Percentiles rank a stretch among this genome's conserved stretches.
Conservation (phyloP, 2,329 filamentous ascomycete species). For the Colletotrichum tabaci region DNA sequence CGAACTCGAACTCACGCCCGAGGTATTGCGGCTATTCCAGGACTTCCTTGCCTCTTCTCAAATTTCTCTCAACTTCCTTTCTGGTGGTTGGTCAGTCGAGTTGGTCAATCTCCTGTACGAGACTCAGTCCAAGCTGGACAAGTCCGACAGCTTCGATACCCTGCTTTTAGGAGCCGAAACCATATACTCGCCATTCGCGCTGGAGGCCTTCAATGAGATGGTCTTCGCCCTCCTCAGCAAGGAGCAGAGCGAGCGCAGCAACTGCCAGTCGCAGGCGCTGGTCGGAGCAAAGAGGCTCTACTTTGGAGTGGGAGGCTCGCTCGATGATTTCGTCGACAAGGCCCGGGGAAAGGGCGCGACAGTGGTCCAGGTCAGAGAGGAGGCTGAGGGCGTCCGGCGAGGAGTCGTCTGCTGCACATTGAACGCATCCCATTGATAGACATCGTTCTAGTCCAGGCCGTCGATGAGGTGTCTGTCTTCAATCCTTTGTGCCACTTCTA, state of each 20-base stretch:
- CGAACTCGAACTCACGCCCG: slow-evolving; percentile 75
- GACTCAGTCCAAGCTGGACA: slow-evolving; percentile 41
- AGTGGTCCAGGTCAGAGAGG: slow-evolving; percentile 69
- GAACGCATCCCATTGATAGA: slow-evolving; percentile 34
- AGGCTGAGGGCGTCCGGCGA: slow-evolving; percentile 72
- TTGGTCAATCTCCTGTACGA: slow-evolving; percentile 73
- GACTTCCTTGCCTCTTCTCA: slow-evolving; percentile 62
- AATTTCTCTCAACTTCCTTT: slow-evolving; percentile 77
- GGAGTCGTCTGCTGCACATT: slow-evolving; percentile 70
- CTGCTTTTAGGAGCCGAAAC: slow-evolving; percentile 84
- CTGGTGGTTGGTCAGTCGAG: slow-evolving; percentile 79
- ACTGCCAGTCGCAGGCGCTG: slow-evolving; percentile 60
- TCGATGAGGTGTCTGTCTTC: slow-evolving; percentile 38
- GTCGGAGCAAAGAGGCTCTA: slow-evolving; percentile 86
- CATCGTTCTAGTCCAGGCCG: slow-evolving; percentile 9
- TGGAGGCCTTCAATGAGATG: slow-evolving; percentile 78
- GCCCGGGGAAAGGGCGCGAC: slow-evolving; percentile 64
- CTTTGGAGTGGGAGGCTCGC: slow-evolving; percentile 86
- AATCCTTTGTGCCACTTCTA: slow-evolving; percentile 31
- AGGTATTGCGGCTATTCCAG: slow-evolving; percentile 72
- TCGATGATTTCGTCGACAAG: slow-evolving; percentile 78
- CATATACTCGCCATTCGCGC: slow-evolving; percentile 83
- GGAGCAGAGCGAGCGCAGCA: slow-evolving; percentile 53
- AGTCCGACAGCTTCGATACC: slow-evolving; percentile 48
- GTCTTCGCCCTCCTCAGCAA: slow-evolving; percentile 71